Base-by-base conservation (phyloP, 139 green algal genomes). In the Zygnema circumcarinatum region DNA sequence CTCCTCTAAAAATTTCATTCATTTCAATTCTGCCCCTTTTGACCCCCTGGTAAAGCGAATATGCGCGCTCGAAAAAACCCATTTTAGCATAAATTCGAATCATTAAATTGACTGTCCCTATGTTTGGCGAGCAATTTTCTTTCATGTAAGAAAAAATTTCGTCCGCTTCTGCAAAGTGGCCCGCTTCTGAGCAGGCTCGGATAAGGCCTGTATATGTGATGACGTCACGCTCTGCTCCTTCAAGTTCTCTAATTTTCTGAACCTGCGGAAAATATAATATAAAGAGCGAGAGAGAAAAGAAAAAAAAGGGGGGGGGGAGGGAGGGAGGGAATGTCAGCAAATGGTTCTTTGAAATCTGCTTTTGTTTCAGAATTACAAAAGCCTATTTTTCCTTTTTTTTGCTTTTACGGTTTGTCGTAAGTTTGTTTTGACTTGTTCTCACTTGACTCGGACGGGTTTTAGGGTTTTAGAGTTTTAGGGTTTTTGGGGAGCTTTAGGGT, bases 171-270 rank as follows among this genome's bases (percentile, higher is more conserved):
- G 36, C 38, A 54, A 84, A 56, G 32, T 38, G 76, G 7, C 38
- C 35, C 22, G 21, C 31, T 53, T 56, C 47, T 36, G 39, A 54
- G 36, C 76, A 84, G n/a, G 76, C 38, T 11, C 76, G 76, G 40
- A 84, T 84, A 25, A 84, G 39, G 0, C 76, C 76, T n/a, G 76
- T 84, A 36, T 38, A 84, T 56, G 76, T 84, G 47, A 84, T 35
- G 47, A 84, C 76, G 29, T 54, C 1, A 16, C 47, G 76, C 39
- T 84, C 22, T 22, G 76, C 38, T 40, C 40, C 76, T 36, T 31
- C 21, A n/a, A 56, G 21, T 36, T 56, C 32, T 29, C 22, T 32
- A 56, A 84, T 84, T 56, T 84, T 84, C 1, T n/a, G 47, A 35
- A 84, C 76, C 76, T 84, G 76, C 22, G 32, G 21, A 41, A 39